Base-by-base conservation (phyloP, 129 eudicot genomes). In the Artemisia tridentata region DNA sequence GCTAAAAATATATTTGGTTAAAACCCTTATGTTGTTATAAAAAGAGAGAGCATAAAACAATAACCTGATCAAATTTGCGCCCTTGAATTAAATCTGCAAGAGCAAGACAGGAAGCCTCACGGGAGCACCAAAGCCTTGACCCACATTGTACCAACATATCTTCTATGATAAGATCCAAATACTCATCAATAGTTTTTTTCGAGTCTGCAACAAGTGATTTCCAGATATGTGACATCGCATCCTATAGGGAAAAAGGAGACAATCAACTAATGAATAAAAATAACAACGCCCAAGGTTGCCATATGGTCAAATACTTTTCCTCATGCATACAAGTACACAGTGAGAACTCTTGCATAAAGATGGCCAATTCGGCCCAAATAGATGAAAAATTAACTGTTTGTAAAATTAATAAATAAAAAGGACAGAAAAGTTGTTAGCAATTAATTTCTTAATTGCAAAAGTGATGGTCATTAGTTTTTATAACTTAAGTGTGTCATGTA, bases 221-320 rank as follows among this genome's bases (percentile, higher is more conserved):
- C 98, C 98, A 93, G 61, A 89, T 93, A 81, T 93, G 98, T 27
- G 88, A 77, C 98, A 93, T 93, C 17, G 98, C 96, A 87, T 93
- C 98, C 98, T 93, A 75, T 55, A 63, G 48, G 19, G 67, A 65
- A 12, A n/a, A 38, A 38, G 11, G 11, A 18, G 15, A 61, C 8
- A 6, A 75, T 20, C 19, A 27, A 66, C 3, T 31, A 50, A 61
- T 53, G 57, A 57, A 29, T 34, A 47, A 7, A 38, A 38, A 38
- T 38, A 47, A 56, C 19, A 23, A 62, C 0, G 49, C 73, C 48
- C 57, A 16, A 38, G 15, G 52, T 31, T 7, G 7, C 11, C 38
- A 63, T 41, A 71, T 8, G 41, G 51, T 20, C 16, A 73, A 47
- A 11, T 17, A 71, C 21, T 55, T 63, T 65, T 52, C 52, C 23